Conservation (phyloP, 163 green algal species). For the Scenedesmus sp. region DNA sequence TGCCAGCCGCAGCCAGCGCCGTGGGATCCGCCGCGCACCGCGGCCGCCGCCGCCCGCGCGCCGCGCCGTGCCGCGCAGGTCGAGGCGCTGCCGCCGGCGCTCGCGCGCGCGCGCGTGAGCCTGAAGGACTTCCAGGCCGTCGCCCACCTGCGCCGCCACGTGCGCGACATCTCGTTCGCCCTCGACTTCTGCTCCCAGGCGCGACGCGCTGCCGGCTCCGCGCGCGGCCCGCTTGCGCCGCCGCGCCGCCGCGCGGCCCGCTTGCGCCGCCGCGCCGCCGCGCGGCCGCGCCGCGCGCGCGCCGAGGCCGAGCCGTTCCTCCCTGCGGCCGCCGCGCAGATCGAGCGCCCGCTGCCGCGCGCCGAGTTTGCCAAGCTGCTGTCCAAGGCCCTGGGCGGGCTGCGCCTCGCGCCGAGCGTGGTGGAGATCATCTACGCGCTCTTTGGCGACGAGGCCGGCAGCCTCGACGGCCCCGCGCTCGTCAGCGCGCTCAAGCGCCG, state of each 20-base stretch:
- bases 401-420: constrained; percentile 38
- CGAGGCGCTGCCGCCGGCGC: constrained; percentile 41
- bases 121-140: constrained; percentile 61
- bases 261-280: too few relatives aligned
- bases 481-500: constrained; percentile 27
- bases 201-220: background rate
- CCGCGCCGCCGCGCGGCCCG: too few relatives aligned
- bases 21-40: background rate
- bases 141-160: constrained; percentile 50
- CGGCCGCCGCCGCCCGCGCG: background rate
- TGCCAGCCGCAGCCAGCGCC: background rate
- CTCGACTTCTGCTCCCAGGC: constrained; percentile 63
- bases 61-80: constrained; percentile 40
- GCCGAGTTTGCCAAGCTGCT: constrained; percentile 49
- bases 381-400: constrained; percentile 5
- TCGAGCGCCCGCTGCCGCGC: constrained; percentile 29
- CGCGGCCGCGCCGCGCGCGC: background rate
- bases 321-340: background rate
- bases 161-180: constrained; percentile 64
- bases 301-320: constrained; percentile 23
- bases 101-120: constrained; percentile 45
- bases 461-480: constrained; percentile 24
- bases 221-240: background rate
- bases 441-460: constrained; percentile 34
- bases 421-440: constrained; percentile 54